phyloP scores from a whole-genome alignment of 2,329 filamentous ascomycete genomes.

The Endocalyx cinctus region DNA sequence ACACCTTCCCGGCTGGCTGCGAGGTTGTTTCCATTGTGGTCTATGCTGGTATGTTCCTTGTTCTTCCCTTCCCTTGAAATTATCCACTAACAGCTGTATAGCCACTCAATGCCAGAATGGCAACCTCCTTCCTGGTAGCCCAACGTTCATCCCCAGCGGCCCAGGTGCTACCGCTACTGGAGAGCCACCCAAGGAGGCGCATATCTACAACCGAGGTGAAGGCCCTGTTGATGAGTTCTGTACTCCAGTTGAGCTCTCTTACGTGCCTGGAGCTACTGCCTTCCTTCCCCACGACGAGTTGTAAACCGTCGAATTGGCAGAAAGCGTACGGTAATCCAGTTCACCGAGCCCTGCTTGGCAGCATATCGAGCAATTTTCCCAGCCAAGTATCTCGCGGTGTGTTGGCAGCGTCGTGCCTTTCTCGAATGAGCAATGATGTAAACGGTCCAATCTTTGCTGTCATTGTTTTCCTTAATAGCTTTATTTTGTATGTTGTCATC shows the following conservation, averaged over 20 bases:
- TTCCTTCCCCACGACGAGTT: slow-evolving; percentile 16
- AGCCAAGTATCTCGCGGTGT: too few relatives aligned
- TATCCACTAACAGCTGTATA: not conserved
- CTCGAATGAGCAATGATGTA: slow-evolving; percentile 11
- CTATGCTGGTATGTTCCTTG: slow-evolving; percentile 2
- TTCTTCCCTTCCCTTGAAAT: not conserved
- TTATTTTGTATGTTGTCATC: slow-evolving; percentile 1
- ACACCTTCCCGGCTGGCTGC: slow-evolving; percentile 14
- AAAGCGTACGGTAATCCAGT: too few relatives aligned
- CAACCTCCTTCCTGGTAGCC: not conserved
- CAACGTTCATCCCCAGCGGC: slow-evolving; percentile 1
- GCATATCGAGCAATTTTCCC: too few relatives aligned
- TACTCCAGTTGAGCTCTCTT: slow-evolving; percentile 9
- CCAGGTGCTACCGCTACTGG: not conserved
- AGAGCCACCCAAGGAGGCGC: slow-evolving; percentile 3
- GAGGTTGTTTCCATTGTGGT: slow-evolving; percentile 11
- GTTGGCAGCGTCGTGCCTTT: too few relatives aligned
- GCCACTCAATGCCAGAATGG: slow-evolving; percentile 1
- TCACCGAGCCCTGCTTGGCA: too few relatives aligned
- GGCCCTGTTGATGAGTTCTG: slow-evolving; percentile 13
- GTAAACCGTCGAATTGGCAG: slow-evolving; percentile 9
- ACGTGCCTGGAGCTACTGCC: slow-evolving; percentile 13
- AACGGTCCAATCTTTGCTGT: slow-evolving; percentile 5
- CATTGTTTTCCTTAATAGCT: not conserved
- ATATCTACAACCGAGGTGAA: slow-evolving; percentile 7